Evolutionary conservation across 2,329 filamentous ascomycete species (phyloP).

Genomic region (Leptographium lundbergii): DNA sequence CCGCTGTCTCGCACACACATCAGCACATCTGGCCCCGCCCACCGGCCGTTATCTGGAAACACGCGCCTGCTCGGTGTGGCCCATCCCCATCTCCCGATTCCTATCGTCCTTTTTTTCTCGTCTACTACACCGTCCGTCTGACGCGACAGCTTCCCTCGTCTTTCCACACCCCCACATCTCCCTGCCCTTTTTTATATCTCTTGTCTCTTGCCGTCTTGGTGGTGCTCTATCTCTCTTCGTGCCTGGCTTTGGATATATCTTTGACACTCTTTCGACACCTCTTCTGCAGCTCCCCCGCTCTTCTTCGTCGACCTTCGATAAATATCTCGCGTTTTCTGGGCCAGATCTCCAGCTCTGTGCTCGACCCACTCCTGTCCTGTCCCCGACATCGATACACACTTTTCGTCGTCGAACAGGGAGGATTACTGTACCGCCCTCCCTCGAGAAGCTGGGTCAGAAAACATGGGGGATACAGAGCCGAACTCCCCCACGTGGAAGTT

Average conservation of each 20-base stretch:
- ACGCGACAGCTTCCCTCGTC: not conserved
- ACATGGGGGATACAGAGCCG: constrained; percentile 96
- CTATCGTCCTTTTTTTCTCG: not conserved
- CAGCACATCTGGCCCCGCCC: not conserved
- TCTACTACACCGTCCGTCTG: not conserved
- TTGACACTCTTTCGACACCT: not conserved
- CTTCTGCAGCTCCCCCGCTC: not conserved
- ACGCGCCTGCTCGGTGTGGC: not conserved
- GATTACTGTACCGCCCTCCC: constrained; percentile 1
- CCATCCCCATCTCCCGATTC: not conserved
- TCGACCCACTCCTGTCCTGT: not conserved
- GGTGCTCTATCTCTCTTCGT: not conserved
- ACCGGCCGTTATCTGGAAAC: not conserved
- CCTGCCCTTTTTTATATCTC: not conserved
- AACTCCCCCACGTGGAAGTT: constrained; percentile 98
- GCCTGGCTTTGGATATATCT: not conserved
- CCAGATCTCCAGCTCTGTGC: not conserved
- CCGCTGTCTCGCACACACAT: not conserved
- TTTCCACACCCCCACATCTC: not conserved
- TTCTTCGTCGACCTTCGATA: not conserved
- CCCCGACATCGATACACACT: not conserved
- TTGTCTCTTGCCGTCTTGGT: not conserved
- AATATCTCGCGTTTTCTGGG: not conserved
- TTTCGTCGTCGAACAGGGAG: constrained; percentile 1
- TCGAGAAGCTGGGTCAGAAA: constrained; percentile 15